A percentile compares a stretch with the other conserved stretches of the same genome.
Evolutionary conservation across 108 stramenopile species (phyloP).

Genomic region (Seminavis robusta): DNA sequence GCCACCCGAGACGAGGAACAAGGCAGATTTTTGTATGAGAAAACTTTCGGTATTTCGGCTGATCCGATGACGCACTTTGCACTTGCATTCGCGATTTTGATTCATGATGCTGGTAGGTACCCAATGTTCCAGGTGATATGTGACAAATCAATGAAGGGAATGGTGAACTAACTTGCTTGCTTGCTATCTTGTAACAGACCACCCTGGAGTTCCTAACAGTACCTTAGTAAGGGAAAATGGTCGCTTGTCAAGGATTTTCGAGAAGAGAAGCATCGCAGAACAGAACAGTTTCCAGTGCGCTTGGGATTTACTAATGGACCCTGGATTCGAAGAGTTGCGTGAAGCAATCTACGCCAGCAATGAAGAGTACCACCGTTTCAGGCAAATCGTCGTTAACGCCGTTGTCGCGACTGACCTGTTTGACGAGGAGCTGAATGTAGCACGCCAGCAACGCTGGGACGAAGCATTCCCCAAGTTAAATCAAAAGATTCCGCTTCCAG

Average conservation of each 20-base stretch:
- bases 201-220: constrained; percentile 29
- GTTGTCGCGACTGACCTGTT: constrained; percentile 18
- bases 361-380: constrained; percentile 16
- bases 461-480: constrained; percentile 27
- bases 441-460: constrained; percentile 34
- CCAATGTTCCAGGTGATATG: too few species aligned
- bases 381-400: constrained; percentile 37
- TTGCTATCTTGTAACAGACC: too few species aligned
- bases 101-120: constrained; percentile 45
- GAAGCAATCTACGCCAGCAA: constrained; percentile 14
- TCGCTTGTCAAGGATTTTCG: constrained; percentile 13
- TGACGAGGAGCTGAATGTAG: constrained; percentile 21
- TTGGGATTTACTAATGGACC: constrained; percentile 27
- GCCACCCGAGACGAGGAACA: too few species aligned
- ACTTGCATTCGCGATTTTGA: constrained; percentile 35
- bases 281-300: constrained; percentile 38
- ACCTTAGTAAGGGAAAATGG: constrained; percentile 17
- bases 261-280: constrained; percentile 30
- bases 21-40: neutral
- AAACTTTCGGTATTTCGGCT: constrained; percentile 2
- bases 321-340: constrained; percentile 14
- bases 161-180: too few species aligned
- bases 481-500: too few species aligned
- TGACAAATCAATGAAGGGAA: too few species aligned
- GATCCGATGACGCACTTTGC: constrained; percentile 11